These are phyloP conservation scores for Phaseolus coccineus DNA, from an alignment of 331 rosid species.

Conservation along the genomic window DNA sequence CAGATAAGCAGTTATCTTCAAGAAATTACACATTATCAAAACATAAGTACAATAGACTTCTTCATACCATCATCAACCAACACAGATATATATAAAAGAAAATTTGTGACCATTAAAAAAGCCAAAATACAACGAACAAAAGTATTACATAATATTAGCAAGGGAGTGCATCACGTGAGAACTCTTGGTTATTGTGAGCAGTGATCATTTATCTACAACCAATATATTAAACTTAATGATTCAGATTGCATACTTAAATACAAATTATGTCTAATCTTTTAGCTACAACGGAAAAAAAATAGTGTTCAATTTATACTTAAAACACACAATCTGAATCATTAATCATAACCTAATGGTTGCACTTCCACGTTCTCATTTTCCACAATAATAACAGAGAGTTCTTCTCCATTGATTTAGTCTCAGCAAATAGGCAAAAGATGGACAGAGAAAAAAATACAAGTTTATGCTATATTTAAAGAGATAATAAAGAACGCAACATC, in stretches of 20 bases:
- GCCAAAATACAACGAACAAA: not conserved
- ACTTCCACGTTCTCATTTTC: not conserved
- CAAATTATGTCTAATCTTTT: not conserved
- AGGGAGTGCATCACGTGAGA: not conserved
- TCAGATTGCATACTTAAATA: not conserved
- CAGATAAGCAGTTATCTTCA: constrained; percentile 21
- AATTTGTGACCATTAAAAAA: not conserved
- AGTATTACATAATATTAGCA: not conserved
- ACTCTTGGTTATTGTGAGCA: not conserved
- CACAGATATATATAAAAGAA: not conserved
- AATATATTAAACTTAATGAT: too few relatives aligned
- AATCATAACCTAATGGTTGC: not conserved
- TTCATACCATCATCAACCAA: not conserved
- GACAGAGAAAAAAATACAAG: not conserved
- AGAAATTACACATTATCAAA: not conserved
- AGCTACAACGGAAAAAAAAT: not conserved
- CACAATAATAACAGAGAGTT: not conserved
- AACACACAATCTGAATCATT: not conserved
- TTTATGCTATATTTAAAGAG: not conserved
- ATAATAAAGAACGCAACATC: too few relatives aligned
- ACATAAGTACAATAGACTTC: not conserved
- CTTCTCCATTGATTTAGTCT: not conserved
- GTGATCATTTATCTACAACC: not conserved
- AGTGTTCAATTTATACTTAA: too few relatives aligned
- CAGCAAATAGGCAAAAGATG: not conserved